Conservation (phyloP, 495 filamentous ascomycete genomes). For the Podospora australis region DNA sequence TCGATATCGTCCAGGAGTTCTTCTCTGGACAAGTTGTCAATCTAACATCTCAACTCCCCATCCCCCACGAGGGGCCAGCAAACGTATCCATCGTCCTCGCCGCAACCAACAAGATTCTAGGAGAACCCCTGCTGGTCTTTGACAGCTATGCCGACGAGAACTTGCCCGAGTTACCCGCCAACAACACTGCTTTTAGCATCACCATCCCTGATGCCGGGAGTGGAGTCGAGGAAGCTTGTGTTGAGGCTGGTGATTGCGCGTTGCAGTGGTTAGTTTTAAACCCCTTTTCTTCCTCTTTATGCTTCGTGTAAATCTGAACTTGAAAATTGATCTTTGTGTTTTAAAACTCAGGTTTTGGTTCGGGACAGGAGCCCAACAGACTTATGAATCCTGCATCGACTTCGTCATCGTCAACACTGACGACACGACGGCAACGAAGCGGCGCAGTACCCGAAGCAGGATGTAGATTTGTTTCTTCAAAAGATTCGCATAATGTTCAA, state of each 20-base stretch:
- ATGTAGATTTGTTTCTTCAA: too few relatives aligned
- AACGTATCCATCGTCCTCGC: conserved; percentile 64
- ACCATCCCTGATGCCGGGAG: conserved; percentile 46
- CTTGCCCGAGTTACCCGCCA: conserved; percentile 36
- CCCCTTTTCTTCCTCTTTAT: too few relatives aligned
- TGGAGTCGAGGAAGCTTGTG: conserved; percentile 2
- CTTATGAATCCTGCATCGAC: conserved; percentile 6
- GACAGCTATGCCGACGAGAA: conserved; percentile 39
- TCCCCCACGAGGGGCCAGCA: conserved; percentile 59
- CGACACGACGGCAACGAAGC: not conserved
- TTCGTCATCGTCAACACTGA: not conserved
- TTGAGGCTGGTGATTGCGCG: conserved; percentile 3
- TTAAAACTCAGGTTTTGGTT: not conserved
- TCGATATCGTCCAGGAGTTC: conserved; percentile 52
- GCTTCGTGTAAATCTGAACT: not conserved
- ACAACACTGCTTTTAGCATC: conserved; percentile 58
- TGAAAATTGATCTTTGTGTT: not conserved
- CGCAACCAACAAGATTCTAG: conserved; percentile 51
- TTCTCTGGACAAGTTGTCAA: conserved; percentile 51
- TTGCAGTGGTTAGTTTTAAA: conserved; percentile 9
- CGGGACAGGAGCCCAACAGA: not conserved
- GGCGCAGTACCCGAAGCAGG: too few relatives aligned
- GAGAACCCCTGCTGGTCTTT: conserved; percentile 48
- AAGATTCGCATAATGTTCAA: too few relatives aligned
- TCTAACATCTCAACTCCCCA: conserved; percentile 40